Evolutionary conservation across 495 filamentous ascomycete genomes (phyloP).

Genomic region (Aspergillus homomorphus): DNA sequence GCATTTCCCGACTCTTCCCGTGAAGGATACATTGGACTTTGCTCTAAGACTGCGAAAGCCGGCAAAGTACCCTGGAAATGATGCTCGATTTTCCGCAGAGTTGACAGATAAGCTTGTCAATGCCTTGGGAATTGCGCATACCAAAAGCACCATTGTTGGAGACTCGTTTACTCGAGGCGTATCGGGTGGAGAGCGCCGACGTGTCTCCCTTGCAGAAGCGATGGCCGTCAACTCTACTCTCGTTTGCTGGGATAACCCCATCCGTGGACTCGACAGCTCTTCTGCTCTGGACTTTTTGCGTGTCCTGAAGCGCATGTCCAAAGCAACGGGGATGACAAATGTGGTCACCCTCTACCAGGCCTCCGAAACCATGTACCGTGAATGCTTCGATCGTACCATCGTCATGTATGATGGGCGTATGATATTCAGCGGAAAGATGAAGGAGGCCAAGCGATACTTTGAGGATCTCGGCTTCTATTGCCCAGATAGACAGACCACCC

Average conservation of each 20-base stretch:
- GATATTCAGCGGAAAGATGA: conserved; percentile 73
- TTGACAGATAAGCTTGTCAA: conserved; percentile 58
- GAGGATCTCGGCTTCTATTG: conserved; percentile 76
- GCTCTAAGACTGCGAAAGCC: conserved; percentile 51
- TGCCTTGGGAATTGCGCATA: conserved; percentile 73
- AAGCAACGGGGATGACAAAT: conserved; percentile 73
- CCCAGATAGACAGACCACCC: conserved; percentile 73
- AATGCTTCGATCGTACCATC: conserved; percentile 78
- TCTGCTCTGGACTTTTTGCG: conserved; percentile 71
- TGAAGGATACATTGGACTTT: conserved; percentile 65
- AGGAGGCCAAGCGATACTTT: conserved; percentile 71
- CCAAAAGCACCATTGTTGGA: conserved; percentile 76
- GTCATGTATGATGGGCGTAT: conserved; percentile 76
- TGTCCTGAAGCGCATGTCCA: conserved; percentile 73
- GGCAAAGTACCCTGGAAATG: conserved; percentile 47
- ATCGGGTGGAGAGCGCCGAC: conserved; percentile 83
- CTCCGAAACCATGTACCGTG: conserved; percentile 75
- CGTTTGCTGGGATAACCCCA: conserved; percentile 80
- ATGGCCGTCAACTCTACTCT: conserved; percentile 73
- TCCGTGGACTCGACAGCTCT: conserved; percentile 75
- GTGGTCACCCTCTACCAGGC: conserved; percentile 81
- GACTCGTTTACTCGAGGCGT: conserved; percentile 79
- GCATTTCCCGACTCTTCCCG: conserved; percentile 61
- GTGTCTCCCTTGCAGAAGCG: conserved; percentile 48
- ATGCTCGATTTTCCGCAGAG: conserved; percentile 45